Conservation (phyloP, 345 rosid species). For the Acer campestre region DNA sequence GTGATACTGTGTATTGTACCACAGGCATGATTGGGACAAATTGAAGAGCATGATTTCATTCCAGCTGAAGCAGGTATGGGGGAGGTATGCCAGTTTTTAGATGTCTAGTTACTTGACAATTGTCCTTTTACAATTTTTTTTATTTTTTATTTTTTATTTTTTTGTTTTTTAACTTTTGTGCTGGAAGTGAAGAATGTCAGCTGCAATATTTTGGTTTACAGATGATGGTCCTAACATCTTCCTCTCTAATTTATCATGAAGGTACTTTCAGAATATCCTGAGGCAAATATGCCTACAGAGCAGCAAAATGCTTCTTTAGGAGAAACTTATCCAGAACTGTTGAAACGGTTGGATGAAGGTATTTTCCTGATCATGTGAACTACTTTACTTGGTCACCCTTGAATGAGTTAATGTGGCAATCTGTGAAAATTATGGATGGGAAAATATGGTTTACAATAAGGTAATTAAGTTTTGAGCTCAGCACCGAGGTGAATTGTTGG, state of each 20-base stretch:
- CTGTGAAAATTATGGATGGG: background rate
- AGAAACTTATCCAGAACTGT: slow-evolving; percentile 62
- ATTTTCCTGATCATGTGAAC: slow-evolving; percentile 23
- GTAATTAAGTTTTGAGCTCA: background rate
- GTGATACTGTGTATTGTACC: background rate
- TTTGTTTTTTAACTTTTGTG: background rate
- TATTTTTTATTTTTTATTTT: background rate
- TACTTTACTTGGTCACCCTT: slow-evolving; percentile 12
- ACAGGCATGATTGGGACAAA: slow-evolving; percentile 88
- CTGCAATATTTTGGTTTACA: slow-evolving; percentile 10
- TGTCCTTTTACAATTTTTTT: background rate
- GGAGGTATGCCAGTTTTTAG: slow-evolving; percentile 59
- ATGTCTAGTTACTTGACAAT: slow-evolving; percentile 18
- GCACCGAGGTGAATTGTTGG: background rate
- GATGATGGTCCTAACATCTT: slow-evolving; percentile 20
- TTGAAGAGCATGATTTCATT: slow-evolving; percentile 74
- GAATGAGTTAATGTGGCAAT: slow-evolving; percentile 11
- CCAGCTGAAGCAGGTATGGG: slow-evolving; percentile 97
- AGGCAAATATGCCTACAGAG: slow-evolving; percentile 62
- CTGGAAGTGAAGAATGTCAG: slow-evolving; percentile 7
- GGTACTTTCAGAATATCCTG: slow-evolving; percentile 89
- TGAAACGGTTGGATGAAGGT: slow-evolving; percentile 80
- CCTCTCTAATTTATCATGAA: slow-evolving; percentile 34
- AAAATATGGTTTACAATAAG: background rate
- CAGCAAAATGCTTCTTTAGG: slow-evolving; percentile 69